Percentiles rank a stretch among this genome's conserved stretches.
Evolutionary conservation across 2,329 filamentous ascomycete genomes (phyloP).

Genomic region (Cyclaneusma minus): DNA sequence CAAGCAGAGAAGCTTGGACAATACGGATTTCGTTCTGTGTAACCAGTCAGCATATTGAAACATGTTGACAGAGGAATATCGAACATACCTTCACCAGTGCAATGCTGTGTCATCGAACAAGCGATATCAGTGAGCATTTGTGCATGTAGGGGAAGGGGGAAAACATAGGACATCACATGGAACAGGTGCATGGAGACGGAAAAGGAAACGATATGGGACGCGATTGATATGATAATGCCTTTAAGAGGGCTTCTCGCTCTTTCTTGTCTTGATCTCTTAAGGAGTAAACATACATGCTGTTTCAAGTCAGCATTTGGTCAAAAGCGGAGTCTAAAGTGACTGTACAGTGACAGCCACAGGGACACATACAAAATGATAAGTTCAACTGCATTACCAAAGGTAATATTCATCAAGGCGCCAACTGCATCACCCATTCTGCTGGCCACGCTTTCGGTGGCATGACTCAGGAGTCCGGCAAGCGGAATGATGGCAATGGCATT

Average conservation of each 20-base stretch:
- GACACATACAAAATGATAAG: constrained; percentile 54
- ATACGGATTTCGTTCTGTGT: constrained; percentile 68
- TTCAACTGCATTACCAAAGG: constrained; percentile 67
- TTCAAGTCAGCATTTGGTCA: constrained; percentile 13
- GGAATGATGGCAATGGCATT: constrained; percentile 66
- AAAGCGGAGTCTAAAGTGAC: no score
- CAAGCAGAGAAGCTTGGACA: constrained; percentile 78
- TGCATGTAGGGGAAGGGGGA: constrained; percentile 9
- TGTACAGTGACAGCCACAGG: constrained; percentile 1
- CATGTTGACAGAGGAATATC: neutral
- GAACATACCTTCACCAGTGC: constrained; percentile 49
- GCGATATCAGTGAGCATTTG: constrained; percentile 20
- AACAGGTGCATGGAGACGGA: constrained; percentile 8
- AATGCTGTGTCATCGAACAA: constrained; percentile 36
- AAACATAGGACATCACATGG: constrained; percentile 7
- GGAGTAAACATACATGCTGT: constrained; percentile 37
- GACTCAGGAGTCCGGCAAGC: constrained; percentile 54
- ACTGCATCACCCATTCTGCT: constrained; percentile 57
- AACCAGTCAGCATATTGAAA: constrained; percentile 7
- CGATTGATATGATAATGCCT: constrained; percentile 29
- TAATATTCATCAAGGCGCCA: constrained; percentile 60
- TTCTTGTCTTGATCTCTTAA: constrained; percentile 27
- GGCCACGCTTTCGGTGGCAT: constrained; percentile 63
- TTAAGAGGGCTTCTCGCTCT: constrained; percentile 25
- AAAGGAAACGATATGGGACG: constrained; percentile 23